phyloP scores from a whole-genome alignment of 1,284 basidiomycete species.

The Chalciporus piperatoides region DNA sequence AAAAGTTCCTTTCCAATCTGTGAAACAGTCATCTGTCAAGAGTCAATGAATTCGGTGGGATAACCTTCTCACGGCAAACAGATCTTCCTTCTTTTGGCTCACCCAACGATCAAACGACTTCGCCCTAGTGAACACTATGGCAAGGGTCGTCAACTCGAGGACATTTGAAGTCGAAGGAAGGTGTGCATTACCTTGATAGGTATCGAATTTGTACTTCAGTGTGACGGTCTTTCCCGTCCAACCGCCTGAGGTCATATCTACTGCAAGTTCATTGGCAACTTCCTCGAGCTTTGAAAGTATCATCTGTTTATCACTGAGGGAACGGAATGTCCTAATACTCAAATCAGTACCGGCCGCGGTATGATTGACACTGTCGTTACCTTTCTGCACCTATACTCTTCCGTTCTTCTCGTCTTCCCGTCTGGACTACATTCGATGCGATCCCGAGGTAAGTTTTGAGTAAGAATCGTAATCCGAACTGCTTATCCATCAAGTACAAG shows the following conservation, averaged over 20 bases:
- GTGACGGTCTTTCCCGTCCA: conserved; percentile 79
- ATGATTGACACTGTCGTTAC: conserved; percentile 36
- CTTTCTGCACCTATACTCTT: conserved; percentile 90
- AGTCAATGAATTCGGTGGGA: neutral
- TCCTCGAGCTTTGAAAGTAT: conserved; percentile 77
- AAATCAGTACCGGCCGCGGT: neutral
- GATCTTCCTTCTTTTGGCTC: conserved; percentile 67
- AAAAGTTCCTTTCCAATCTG: conserved; percentile 83
- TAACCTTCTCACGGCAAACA: conserved; percentile 58
- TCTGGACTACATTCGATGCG: conserved; percentile 75
- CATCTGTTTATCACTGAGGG: conserved; percentile 58
- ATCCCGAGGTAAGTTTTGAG: conserved; percentile 81
- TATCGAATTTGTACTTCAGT: conserved; percentile 77
- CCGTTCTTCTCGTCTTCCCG: conserved; percentile 71
- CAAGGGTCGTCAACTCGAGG: conserved; percentile 5
- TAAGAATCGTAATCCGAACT: conserved; percentile 73
- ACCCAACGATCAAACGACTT: conserved; percentile 76
- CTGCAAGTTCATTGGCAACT: conserved; percentile 75
- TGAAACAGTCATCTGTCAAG: conserved; percentile 4
- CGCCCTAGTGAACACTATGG: conserved; percentile 74
- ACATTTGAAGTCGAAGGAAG: neutral
- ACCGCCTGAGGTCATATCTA: conserved; percentile 67
- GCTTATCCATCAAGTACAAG: conserved; percentile 79
- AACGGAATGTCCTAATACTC: conserved; percentile 66
- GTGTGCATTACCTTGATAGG: conserved; percentile 65